Evolutionary conservation across 805 yeast species (phyloP), one percentile per base, ranked within the genome.

Genomic region (Candida lessepsii): DNA sequence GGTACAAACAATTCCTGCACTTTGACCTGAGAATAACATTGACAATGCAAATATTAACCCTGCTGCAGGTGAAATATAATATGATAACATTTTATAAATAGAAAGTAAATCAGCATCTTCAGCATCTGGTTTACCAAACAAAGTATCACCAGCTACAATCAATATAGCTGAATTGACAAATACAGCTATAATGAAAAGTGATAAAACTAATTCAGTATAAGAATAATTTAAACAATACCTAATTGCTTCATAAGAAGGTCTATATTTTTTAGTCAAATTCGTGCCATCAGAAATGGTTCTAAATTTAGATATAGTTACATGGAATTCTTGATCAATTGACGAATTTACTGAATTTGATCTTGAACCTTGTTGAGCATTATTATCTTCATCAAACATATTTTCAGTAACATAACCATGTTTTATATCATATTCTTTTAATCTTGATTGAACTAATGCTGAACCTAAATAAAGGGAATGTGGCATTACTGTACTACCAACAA

Each of bases 121-220:
- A 5, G 74, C 75, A 45, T 68, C 74, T 2, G 73, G 72, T 42
- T 67, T 62, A 8, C 66, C 68, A 41, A 46, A 66, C 35, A 70
- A 55, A 1, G 75, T 62, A 13, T 63, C 49, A 1, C 73, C 73
- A 5, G 74, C 71, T 28, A 70, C 75, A n/a, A 70, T 67, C 32
- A 70, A 56, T 35, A 70, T 89, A 3, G 96, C 87, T 8, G 95
- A 78, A 61, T 89, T 89, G 43, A 89, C 96, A 65, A 89, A 89
- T n/a, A 90, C 75, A 0, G 96, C 97, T 27, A 89, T 91, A 2
- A 91, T 74, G 55, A 89, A 81, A 31, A 89, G 70, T 1, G 96
- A 86, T 14, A 89, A 74, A 31, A 87, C 80, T 39, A 89, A 72
- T 63, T 89, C 97, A 9, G 83, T 84, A 39, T 87, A 84, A 0